phyloP scores from a whole-genome alignment of 139 green algal species.

The Pleodorina starrii region DNA sequence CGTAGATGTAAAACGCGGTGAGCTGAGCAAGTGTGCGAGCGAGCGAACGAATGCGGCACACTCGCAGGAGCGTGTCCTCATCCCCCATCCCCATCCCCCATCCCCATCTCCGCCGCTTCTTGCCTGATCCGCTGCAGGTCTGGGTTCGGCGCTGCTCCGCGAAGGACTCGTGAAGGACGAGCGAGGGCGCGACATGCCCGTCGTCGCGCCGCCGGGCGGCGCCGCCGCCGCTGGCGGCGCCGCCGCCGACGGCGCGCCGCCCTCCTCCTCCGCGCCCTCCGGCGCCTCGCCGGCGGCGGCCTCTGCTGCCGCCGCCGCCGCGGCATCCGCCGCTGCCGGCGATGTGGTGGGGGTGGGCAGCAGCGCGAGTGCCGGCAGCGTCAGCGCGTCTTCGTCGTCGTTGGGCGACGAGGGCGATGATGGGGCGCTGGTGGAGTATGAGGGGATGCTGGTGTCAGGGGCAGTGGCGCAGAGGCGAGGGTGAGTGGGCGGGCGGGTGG shows the following conservation, averaged over 20 bases:
- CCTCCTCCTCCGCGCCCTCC: constrained; percentile 43
- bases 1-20: no score
- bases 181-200: constrained; percentile 47
- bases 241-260: background rate
- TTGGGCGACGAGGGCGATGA: constrained; percentile 70
- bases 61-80: no score
- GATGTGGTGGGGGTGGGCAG: background rate
- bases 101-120: no score
- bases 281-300: background rate
- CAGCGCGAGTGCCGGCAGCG: constrained; percentile 9
- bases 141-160: constrained; percentile 55
- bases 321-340: background rate
- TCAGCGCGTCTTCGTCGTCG: background rate
- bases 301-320: constrained; percentile 46
- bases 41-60: no score
- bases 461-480: constrained; percentile 66
- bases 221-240: background rate
- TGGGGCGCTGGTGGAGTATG: constrained; percentile 79
- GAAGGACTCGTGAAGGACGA: constrained; percentile 70
- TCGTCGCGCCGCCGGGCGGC: constrained; percentile 18
- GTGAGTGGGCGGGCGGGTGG: constrained; percentile 43
- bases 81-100: no score
- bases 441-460: constrained; percentile 90
- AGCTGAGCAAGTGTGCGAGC: no score
- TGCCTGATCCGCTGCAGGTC: constrained; percentile 10